Evolutionary conservation across 257 asterid species (phyloP).

Genomic region (Voacanga thouarsii): DNA sequence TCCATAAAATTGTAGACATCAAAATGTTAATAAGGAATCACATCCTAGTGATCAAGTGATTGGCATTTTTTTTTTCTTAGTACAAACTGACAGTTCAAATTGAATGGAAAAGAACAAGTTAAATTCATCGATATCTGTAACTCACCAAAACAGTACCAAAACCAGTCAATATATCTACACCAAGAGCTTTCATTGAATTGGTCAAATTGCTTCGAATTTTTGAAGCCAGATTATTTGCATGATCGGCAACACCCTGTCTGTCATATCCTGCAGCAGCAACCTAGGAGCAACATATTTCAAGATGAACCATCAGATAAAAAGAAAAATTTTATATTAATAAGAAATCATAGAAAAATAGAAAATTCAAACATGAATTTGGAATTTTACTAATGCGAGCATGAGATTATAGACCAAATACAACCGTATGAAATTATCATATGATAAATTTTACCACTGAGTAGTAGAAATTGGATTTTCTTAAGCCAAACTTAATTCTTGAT

Average conservation of each 20-base stretch:
- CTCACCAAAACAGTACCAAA: constrained; percentile 80
- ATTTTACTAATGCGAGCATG: neutral
- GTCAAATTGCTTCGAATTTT: constrained; percentile 65
- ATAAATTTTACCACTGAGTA: neutral
- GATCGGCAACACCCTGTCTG: constrained; percentile 47
- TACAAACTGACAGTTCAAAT: neutral
- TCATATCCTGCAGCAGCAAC: constrained; percentile 47
- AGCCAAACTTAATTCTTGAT: neutral
- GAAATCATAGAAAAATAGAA: neutral
- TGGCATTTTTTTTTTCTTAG: neutral
- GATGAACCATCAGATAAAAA: neutral
- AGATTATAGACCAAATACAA: neutral
- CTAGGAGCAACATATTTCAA: constrained; percentile 16
- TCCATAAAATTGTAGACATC: neutral
- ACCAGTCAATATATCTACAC: constrained; percentile 95
- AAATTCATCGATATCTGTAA: constrained; percentile 3
- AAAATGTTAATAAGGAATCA: neutral
- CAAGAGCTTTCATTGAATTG: constrained; percentile 85
- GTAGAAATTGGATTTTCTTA: neutral
- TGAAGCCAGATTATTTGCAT: constrained; percentile 45
- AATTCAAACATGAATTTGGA: too few species aligned
- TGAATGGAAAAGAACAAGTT: neutral
- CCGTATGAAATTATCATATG: neutral
- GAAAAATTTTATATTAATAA: neutral
- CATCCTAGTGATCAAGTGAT: neutral